Evolutionary conservation across 805 yeast genomes (phyloP).

Genomic region (Candida michaelii): DNA sequence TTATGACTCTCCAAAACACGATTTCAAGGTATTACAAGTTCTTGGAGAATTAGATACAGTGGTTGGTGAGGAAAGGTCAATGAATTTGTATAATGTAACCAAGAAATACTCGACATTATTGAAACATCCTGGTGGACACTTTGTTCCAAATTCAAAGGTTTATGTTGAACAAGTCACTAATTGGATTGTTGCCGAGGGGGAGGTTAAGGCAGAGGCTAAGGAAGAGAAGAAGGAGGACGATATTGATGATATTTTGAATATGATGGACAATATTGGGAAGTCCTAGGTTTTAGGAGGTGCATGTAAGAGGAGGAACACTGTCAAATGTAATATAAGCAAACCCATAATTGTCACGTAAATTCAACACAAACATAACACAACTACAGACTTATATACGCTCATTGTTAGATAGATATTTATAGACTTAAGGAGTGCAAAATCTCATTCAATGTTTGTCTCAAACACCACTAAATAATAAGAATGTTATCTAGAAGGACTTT

Average conservation of each 20-base stretch:
- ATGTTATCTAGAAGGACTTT: no score
- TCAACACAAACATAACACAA: no score
- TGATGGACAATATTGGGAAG: conserved; percentile 35
- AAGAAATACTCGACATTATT: conserved; percentile 54
- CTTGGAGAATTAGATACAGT: conserved; percentile 86
- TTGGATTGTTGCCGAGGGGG: conserved; percentile 37
- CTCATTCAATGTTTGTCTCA: no score
- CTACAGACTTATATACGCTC: no score
- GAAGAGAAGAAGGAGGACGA: conserved; percentile 13
- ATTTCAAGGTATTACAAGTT: conserved; percentile 57
- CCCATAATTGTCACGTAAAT: no score
- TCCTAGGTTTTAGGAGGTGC: not conserved
- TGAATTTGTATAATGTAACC: conserved; percentile 47
- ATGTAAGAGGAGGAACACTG: no score
- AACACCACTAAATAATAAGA: no score
- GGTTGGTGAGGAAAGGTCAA: conserved; percentile 71
- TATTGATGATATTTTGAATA: conserved; percentile 33
- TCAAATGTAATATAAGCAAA: no score
- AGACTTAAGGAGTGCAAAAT: no score
- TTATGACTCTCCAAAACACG: conserved; percentile 17
- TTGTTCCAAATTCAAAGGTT: conserved; percentile 82
- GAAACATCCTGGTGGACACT: conserved; percentile 96
- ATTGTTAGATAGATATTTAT: no score
- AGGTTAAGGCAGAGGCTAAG: conserved; percentile 10
- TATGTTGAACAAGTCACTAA: conserved; percentile 39